Evolutionary conservation across 495 filamentous ascomycete genomes (phyloP), one percentile per base, ranked within the genome.

Genomic region (Aspergillus conjunctus): DNA sequence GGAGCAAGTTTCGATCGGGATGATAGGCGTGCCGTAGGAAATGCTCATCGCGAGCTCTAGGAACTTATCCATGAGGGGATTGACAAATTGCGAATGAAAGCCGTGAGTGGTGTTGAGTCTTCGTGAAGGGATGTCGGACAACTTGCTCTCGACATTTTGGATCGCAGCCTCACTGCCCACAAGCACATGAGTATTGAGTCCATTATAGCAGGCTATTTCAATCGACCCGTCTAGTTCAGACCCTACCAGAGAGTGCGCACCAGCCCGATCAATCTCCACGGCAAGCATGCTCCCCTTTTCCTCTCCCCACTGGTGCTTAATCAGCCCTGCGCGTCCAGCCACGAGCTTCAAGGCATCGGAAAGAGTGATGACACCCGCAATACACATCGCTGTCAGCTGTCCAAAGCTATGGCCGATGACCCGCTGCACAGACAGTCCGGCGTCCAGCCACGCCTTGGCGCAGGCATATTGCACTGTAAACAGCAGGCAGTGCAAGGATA

Each of bases 401-500:
- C 58, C 58, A 22, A 60, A 48, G 9, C 39, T 48, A 22, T 60
- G 51, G 21, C 58, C 58, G 8, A 60, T 14, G 7, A 54, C 41
- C 26, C 22, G 14, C 7, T 32, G 1, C 4, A 55, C 51, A 4
- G 15, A 12, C 12, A 60, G 8, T 12, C 58, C 58, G 1, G 51
- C 17, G 26, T 60, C 51, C 0, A 60, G 39, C 58, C 58, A 60
- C 4, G 51, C 34, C 21, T n/a, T 17, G 11, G 41, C 58, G 12
- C 51, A 55, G 11, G 51, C 51, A 41, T 60, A 60, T 21, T 60
- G 58, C 12, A 60, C 44, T 4, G 58, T 20, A 55, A 60, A 60
- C 11, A 60, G 51, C 2, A 15, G 18, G 20, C 8, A 63, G 7
- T 85, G 81, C 0, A 83, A 64, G 4, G 60, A 56, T 5, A 80